Evolutionary conservation across 2,329 filamentous ascomycete species (phyloP).

Genomic region (Phyllosticta paracitricarpa): DNA sequence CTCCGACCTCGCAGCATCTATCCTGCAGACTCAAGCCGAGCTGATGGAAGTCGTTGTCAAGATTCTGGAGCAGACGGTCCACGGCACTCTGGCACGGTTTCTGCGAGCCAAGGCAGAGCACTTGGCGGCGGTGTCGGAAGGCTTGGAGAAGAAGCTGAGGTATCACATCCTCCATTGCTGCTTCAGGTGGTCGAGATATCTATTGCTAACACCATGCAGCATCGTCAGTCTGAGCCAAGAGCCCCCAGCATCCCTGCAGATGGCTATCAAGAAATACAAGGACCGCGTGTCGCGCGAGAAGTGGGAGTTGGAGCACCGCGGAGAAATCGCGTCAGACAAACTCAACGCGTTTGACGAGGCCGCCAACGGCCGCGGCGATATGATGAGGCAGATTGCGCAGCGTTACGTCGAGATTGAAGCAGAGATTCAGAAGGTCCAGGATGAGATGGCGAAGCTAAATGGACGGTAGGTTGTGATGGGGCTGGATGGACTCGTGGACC

Average conservation of each 20-base stretch:
- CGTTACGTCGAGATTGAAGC: constrained; percentile 27
- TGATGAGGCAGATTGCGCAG: constrained; percentile 29
- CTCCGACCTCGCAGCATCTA: constrained; percentile 21
- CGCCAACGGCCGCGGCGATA: constrained; percentile 23
- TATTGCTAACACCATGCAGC: constrained; percentile 7
- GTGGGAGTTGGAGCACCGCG: constrained; percentile 20
- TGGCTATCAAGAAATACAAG: constrained; percentile 23
- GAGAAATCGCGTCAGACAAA: background rate
- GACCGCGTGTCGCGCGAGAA: constrained; percentile 22
- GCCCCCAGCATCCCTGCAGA: constrained; percentile 19
- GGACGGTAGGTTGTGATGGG: constrained; percentile 5
- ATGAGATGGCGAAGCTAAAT: constrained; percentile 21
- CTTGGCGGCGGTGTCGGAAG: constrained; percentile 30
- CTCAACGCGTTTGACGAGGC: constrained; percentile 18
- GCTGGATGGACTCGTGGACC: no score
- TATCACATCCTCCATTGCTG: background rate
- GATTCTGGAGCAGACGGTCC: constrained; percentile 38
- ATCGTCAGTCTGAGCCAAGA: constrained; percentile 21
- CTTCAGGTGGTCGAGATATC: no score
- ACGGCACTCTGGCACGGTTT: constrained; percentile 33
- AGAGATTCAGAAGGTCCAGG: constrained; percentile 25
- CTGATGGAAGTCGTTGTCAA: constrained; percentile 30
- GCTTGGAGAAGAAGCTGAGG: constrained; percentile 32
- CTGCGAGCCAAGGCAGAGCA: constrained; percentile 35
- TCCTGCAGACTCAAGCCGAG: constrained; percentile 28